Conservation (phyloP, 1,284 basidiomycete species). For the Microbotryomycetes sp. region DNA sequence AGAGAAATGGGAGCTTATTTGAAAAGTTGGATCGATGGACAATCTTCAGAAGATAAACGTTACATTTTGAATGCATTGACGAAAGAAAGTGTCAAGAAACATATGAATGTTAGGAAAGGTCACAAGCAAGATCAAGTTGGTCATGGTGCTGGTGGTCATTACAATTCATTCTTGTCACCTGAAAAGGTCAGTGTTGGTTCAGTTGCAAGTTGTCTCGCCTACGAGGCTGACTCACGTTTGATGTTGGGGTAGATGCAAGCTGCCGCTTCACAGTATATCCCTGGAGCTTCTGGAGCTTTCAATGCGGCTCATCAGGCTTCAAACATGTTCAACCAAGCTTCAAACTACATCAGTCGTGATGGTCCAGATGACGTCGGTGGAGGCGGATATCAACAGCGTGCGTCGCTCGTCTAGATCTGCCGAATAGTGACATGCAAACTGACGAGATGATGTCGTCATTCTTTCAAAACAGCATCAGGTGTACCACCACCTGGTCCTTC, state of each 20-base stretch:
- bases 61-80: conserved; percentile 38
- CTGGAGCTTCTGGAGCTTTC: conserved; percentile 15
- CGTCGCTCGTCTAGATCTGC: no score
- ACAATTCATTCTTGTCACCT: conserved; percentile 28
- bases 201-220: not conserved
- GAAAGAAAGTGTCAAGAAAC: conserved; percentile 36
- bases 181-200: conserved; percentile 15
- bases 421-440: not conserved
- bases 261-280: conserved; percentile 27
- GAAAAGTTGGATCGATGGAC: conserved; percentile 54
- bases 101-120: conserved; percentile 39
- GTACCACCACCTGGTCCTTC: not conserved
- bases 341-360: conserved; percentile 6
- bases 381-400: not conserved
- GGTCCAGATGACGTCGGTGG: not conserved
- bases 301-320: conserved; percentile 8
- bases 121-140: conserved; percentile 32
- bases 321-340: conserved; percentile 17
- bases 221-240: not conserved
- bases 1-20: conserved; percentile 64
- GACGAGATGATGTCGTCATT: not conserved
- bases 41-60: conserved; percentile 30
- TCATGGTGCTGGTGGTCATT: conserved; percentile 26
- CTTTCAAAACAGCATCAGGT: not conserved
- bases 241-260: not conserved